Conservation (phyloP, 1,284 basidiomycete species). For the Pascua sp. region DNA sequence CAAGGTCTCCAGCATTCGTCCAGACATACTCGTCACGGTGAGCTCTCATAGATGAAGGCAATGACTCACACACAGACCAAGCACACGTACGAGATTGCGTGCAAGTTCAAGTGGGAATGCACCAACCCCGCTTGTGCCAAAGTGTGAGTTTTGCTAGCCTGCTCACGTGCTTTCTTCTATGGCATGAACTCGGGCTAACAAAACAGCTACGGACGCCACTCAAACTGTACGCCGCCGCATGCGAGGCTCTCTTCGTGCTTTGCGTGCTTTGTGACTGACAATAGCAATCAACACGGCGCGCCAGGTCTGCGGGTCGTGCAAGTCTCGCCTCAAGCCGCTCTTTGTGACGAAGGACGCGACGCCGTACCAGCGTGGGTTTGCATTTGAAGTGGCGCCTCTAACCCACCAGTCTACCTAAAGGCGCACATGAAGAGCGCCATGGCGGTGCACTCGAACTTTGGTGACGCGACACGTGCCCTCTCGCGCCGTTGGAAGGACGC, state of each 20-base stretch:
- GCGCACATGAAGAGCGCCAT: slow-evolving; percentile 42
- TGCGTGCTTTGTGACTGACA: no score
- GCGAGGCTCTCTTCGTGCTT: no score
- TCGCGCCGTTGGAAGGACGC: slow-evolving; percentile 37
- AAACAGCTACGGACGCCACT: slow-evolving; percentile 38
- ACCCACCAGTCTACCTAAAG: slow-evolving; percentile 34
- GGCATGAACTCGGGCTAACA: neutral
- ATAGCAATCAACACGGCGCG: slow-evolving; percentile 34
- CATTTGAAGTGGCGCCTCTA: no score
- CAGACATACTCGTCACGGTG: slow-evolving; percentile 44
- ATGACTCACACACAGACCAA: slow-evolving; percentile 29
- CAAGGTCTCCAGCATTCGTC: slow-evolving; percentile 40
- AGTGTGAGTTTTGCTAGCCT: slow-evolving; percentile 25
- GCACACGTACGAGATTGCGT: slow-evolving; percentile 45
- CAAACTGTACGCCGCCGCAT: slow-evolving; percentile 22
- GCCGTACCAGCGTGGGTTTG: slow-evolving; percentile 31
- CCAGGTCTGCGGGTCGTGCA: slow-evolving; percentile 40
- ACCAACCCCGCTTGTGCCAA: slow-evolving; percentile 30
- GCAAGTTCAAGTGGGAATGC: slow-evolving; percentile 48
- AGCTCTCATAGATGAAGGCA: slow-evolving; percentile 11
- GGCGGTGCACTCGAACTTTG: slow-evolving; percentile 32
- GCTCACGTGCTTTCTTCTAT: no score
- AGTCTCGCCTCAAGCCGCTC: slow-evolving; percentile 31
- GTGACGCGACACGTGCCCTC: slow-evolving; percentile 44
- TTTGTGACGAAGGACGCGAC: slow-evolving; percentile 33